Base-by-base conservation (phyloP, 2,329 filamentous ascomycete species). In the Epichloe gansuensis region DNA sequence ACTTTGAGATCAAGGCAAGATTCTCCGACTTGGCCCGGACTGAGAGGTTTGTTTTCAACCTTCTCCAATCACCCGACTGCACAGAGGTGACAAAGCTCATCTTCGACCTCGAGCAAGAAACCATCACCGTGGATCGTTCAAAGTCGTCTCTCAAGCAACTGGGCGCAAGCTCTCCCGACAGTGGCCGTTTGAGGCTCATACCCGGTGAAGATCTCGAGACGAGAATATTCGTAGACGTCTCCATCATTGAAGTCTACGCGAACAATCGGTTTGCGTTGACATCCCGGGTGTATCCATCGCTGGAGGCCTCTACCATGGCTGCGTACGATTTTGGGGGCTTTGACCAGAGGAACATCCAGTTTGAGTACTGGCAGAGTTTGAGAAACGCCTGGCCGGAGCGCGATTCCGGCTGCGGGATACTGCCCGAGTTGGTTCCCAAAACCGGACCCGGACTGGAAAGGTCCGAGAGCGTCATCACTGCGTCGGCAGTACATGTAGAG, bases 191-290 rank as follows among this genome's bases (percentile, higher is more conserved):
- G 27, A 38, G 35, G 9, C 48, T 54, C 8, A 31, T 56, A 1
- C 47, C 53, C 5, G 56, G 57, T 15, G 58, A 60, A 51, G 53
- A 58, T 25, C 57, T 60, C 8, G 39, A 53, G 4, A 12, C 59
- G 5, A 49, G 54, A 5, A 41, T 60, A 13, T 57, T 59, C 42
- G 57, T 57, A n/a, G 57, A 60, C 49, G 56, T 53, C 17, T 59
- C 57, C 11, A 43, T 58, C 13, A 51, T 60, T n/a, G 58, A 60
- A 35, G 15, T 60, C 8, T 60, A 53, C 27, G 57, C 55, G 25
- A 60, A 60, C 40, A 54, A 58, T 27, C 53, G 57, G 17, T 59
- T 58, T 23, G 58, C 57, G 15, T 50, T 60, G 15, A 59, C 58
- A 11, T 57, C 55, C 17, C 53, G 58, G 11, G 54, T 60, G 23